Conservation (phyloP, 2,329 filamentous ascomycete genomes). For the Sclerotinia spermophila region DNA sequence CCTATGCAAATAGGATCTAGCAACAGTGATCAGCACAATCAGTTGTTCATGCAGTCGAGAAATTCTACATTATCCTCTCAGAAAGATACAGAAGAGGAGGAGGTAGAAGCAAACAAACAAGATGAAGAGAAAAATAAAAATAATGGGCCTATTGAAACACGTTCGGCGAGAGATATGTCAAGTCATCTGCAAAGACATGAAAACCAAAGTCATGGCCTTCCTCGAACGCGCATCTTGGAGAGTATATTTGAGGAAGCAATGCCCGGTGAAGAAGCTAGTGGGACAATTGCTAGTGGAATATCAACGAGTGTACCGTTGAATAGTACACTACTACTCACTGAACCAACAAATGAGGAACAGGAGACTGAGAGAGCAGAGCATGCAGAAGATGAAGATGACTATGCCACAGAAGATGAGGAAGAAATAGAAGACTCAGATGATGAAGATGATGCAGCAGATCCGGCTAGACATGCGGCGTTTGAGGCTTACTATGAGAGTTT, state of each 20-base stretch:
- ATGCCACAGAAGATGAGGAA: not conserved
- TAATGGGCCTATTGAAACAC: no score
- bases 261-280: no score
- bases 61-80: not conserved
- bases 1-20: not conserved
- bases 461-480: not conserved
- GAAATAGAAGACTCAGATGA: not conserved
- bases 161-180: no score
- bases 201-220: not conserved
- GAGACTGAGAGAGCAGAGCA: not conserved
- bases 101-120: no score
- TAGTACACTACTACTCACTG: not conserved
- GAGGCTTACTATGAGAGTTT: not conserved
- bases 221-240: not conserved
- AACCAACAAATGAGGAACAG: not conserved
- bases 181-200: no score
- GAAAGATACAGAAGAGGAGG: not conserved
- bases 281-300: not conserved
- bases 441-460: not conserved
- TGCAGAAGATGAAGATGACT: not conserved
- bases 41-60: not conserved
- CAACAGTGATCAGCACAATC: not conserved
- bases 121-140: no score
- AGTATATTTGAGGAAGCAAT: no score
- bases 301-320: not conserved